A percentile compares a stretch with the other conserved stretches of the same genome.
phyloP scores from a whole-genome alignment of 371 early-diverging fungal genomes.

The Lichtheimia corymbifera region DNA sequence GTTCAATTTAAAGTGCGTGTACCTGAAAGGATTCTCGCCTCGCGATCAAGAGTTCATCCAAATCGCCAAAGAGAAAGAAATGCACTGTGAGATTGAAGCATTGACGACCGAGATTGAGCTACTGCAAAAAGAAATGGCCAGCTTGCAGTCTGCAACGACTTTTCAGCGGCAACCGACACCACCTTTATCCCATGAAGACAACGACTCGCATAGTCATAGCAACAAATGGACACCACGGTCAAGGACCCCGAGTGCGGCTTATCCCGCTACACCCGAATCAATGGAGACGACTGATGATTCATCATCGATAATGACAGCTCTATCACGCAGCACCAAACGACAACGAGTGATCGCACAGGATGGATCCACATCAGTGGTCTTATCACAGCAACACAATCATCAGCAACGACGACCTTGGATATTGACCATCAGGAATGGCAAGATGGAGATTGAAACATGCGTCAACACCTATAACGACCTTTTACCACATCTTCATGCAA shows the following conservation, averaged over 20 bases:
- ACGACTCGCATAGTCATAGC: too few species aligned
- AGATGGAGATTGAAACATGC: constrained; percentile 10
- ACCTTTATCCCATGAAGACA: constrained; percentile 1
- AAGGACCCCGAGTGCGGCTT: too few species aligned
- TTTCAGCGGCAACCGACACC: constrained; percentile 2
- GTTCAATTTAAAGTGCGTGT: constrained; percentile 28
- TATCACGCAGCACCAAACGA: constrained; percentile 4
- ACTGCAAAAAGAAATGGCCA: constrained; percentile 17
- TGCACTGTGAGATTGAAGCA: constrained; percentile 18
- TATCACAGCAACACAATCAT: background rate
- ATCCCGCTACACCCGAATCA: too few species aligned
- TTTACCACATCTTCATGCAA: constrained; percentile 6
- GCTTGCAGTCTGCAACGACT: background rate
- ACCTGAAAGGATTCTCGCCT: constrained; percentile 25
- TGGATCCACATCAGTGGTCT: constrained; percentile 3
- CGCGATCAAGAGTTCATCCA: constrained; percentile 33
- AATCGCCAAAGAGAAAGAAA: constrained; percentile 15
- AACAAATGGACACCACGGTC: too few species aligned
- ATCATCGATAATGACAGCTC: background rate
- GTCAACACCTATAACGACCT: constrained; percentile 11
- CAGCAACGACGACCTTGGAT: constrained; percentile 7
- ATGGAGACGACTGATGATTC: background rate
- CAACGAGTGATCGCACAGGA: constrained; percentile 7
- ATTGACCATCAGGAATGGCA: constrained; percentile 7
- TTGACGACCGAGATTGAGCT: constrained; percentile 21